These are phyloP conservation scores for Diaporthe longicolla DNA, from an alignment of 2,329 filamentous ascomycete genomes.

Conservation along the genomic window DNA sequence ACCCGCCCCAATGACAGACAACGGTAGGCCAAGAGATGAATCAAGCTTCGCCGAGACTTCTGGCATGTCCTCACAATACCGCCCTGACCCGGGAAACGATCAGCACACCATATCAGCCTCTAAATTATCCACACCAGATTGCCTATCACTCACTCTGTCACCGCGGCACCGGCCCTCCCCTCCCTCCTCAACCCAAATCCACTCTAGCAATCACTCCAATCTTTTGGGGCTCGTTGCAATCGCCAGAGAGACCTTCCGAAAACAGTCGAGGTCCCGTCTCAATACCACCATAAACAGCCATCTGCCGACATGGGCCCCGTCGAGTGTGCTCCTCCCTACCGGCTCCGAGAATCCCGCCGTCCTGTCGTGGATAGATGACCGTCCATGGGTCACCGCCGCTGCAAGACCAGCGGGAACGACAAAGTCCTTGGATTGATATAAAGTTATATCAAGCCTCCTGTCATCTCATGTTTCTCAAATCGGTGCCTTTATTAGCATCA, in stretches of 20 bases:
- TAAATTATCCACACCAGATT: slow-evolving; percentile 30
- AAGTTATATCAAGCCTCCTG: slow-evolving; percentile 28
- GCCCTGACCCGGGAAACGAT: slow-evolving; percentile 16
- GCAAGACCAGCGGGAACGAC: no score
- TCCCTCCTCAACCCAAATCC: background rate
- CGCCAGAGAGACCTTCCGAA: slow-evolving; percentile 17
- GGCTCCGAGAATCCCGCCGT: slow-evolving; percentile 25
- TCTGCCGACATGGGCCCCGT: slow-evolving; percentile 8
- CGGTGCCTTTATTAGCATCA: background rate
- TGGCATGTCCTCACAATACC: slow-evolving; percentile 15
- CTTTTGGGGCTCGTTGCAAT: slow-evolving; percentile 9
- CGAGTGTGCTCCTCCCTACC: slow-evolving; percentile 7
- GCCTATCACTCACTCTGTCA: slow-evolving; percentile 16
- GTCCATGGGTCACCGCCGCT: background rate
- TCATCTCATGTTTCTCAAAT: background rate
- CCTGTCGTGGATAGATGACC: slow-evolving; percentile 24
- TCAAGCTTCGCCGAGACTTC: slow-evolving; percentile 32
- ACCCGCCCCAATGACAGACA: no score
- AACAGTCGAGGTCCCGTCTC: slow-evolving; percentile 29
- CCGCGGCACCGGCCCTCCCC: background rate
- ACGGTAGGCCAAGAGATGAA: background rate
- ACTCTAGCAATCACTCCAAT: slow-evolving; percentile 19
- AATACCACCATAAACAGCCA: slow-evolving; percentile 15
- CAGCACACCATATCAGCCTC: slow-evolving; percentile 22
- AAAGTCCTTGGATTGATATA: background rate